Percentiles rank a stretch among this genome's conserved stretches.
Conservation (phyloP, 164 flowering plant genomes). For the Berberis vulgaris region DNA sequence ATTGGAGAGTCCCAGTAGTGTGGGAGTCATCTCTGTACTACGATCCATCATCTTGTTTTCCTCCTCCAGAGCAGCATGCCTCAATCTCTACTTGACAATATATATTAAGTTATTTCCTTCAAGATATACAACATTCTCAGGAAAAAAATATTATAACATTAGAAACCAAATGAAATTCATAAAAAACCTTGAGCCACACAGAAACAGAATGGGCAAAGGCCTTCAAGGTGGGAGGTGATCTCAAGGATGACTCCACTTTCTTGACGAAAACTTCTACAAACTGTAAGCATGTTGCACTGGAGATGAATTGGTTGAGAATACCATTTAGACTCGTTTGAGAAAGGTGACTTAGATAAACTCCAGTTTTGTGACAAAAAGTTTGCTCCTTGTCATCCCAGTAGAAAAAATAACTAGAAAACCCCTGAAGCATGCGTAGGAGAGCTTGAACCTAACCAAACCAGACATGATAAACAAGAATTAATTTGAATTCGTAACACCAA, state of each 20-base stretch:
- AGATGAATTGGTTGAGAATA: slow-evolving; percentile 53
- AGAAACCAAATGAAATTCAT: not conserved
- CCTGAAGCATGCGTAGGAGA: slow-evolving; percentile 73
- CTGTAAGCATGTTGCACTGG: slow-evolving; percentile 69
- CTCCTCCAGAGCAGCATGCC: slow-evolving; percentile 61
- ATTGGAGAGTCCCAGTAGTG: slow-evolving; percentile 60
- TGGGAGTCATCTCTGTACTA: slow-evolving; percentile 30
- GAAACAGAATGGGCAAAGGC: slow-evolving; percentile 67
- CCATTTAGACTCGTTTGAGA: slow-evolving; percentile 50
- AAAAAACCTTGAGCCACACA: slow-evolving; percentile 64
- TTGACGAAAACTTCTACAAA: slow-evolving; percentile 44
- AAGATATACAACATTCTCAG: not conserved
- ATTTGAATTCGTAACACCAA: too few relatives aligned
- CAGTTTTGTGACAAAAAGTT: slow-evolving; percentile 34
- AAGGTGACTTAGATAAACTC: slow-evolving; percentile 58
- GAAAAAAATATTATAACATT: not conserved
- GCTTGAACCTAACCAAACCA: slow-evolving; percentile 43
- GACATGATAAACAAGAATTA: not conserved
- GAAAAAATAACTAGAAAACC: slow-evolving; percentile 57
- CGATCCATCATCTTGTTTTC: slow-evolving; percentile 44
- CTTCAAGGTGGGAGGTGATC: slow-evolving; percentile 55
- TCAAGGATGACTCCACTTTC: slow-evolving; percentile 28
- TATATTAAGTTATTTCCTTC: slow-evolving; percentile 1
- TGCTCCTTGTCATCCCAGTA: slow-evolving; percentile 46
- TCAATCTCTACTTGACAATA: slow-evolving; percentile 45